Evolutionary conservation across 805 yeast genomes (phyloP).

Genomic region (Hanseniaspora jakobsenii): DNA sequence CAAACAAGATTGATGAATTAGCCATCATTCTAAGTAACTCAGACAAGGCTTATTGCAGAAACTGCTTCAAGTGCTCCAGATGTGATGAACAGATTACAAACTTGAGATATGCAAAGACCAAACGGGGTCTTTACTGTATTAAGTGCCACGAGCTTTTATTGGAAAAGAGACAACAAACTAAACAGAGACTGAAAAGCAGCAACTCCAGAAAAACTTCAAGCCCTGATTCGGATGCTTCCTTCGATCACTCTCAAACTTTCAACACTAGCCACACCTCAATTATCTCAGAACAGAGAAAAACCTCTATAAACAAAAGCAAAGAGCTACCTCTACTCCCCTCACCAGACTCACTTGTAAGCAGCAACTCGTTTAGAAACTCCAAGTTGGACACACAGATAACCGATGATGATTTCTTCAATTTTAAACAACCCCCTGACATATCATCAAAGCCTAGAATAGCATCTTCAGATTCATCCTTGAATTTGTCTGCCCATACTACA

Average conservation of each 20-base stretch:
- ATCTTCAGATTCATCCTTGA: slow-evolving; percentile 9
- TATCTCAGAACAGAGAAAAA: too few relatives aligned
- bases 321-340: slow-evolving; percentile 1
- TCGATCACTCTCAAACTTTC: too few relatives aligned
- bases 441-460: neutral
- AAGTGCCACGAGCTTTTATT: slow-evolving; percentile 74
- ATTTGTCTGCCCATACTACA: slow-evolving; percentile 12
- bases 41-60: slow-evolving; percentile 85
- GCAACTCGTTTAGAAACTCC: neutral
- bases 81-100: slow-evolving; percentile 81
- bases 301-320: slow-evolving; percentile 4
- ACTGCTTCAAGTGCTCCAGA: slow-evolving; percentile 79
- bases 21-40: slow-evolving; percentile 74
- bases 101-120: slow-evolving; percentile 80
- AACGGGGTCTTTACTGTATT: slow-evolving; percentile 88
- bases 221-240: slow-evolving; percentile 14
- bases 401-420: neutral
- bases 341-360: too few relatives aligned
- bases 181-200: slow-evolving; percentile 25
- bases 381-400: neutral
- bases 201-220: slow-evolving; percentile 15
- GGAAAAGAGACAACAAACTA: slow-evolving; percentile 60
- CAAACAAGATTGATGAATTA: slow-evolving; percentile 76
- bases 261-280: too few relatives aligned
- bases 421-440: slow-evolving; percentile 9